Conservation (phyloP, 176 grass and related monocot genomes). For the Musa troglodytarum region DNA sequence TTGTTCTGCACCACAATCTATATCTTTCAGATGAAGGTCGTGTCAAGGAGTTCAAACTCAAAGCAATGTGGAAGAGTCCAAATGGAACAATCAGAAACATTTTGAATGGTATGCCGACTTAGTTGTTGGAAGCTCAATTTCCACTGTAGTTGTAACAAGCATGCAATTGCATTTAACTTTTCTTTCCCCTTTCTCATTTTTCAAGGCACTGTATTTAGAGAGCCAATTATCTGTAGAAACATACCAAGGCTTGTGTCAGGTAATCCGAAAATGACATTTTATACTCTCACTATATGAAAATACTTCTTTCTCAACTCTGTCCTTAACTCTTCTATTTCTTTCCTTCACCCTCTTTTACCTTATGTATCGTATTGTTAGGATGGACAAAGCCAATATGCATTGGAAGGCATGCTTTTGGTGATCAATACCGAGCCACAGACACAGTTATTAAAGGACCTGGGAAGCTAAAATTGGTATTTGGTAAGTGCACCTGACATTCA, state of each 20-base stretch:
- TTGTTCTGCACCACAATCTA: conserved; percentile 7
- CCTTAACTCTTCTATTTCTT: not conserved
- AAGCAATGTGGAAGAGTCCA: conserved; percentile 24
- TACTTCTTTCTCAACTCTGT: not conserved
- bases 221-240: conserved; percentile 83
- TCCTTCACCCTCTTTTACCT: not conserved
- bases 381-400: conserved; percentile 99
- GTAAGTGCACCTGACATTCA: conserved; percentile 25
- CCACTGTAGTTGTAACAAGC: not conserved
- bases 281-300: not conserved
- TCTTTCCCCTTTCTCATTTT: conserved; percentile 1
- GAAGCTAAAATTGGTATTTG: conserved; percentile 95
- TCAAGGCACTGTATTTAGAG: conserved; percentile 94
- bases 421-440: conserved; percentile 94
- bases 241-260: conserved; percentile 70
- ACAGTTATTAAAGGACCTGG: conserved; percentile 72
- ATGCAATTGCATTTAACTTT: conserved; percentile 18
- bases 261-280: conserved; percentile 24
- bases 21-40: conserved; percentile 18
- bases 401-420: conserved; percentile 94
- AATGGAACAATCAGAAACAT: conserved; percentile 29
- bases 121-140: conserved; percentile 14
- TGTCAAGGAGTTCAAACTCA: conserved; percentile 23
- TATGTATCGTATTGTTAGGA: conserved; percentile 30
- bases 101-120: conserved; percentile 20